phyloP scores from a whole-genome alignment of 257 asterid species.

The Osmanthus fragrans region DNA sequence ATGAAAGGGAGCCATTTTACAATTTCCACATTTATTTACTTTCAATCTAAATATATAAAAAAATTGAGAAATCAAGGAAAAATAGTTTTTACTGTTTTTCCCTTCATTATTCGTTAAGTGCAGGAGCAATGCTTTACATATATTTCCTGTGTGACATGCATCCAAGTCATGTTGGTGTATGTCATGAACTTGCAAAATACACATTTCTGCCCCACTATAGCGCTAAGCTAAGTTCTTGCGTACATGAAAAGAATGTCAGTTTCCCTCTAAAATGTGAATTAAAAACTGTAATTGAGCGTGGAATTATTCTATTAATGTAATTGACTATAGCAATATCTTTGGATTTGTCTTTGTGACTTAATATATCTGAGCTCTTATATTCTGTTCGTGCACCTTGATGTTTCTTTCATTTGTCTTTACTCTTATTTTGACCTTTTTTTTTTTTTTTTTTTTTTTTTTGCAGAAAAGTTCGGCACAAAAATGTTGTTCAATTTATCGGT shows the following conservation, averaged over 20 bases:
- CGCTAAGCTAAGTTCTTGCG: too few relatives aligned
- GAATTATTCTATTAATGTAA: not conserved
- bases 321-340: not conserved
- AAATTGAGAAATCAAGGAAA: not conserved
- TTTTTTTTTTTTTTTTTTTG: constrained; percentile 31
- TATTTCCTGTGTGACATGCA: not conserved
- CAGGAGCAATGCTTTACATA: not conserved
- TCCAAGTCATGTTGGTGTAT: not conserved
- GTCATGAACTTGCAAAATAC: not conserved
- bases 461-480: constrained; percentile 98
- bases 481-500: constrained; percentile 95
- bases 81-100: not conserved
- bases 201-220: not conserved
- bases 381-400: not conserved
- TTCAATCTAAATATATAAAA: not conserved
- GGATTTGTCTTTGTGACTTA: not conserved
- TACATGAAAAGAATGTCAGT: not conserved
- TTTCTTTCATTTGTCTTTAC: not conserved
- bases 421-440: constrained; percentile 10
- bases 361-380: not conserved
- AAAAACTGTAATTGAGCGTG: not conserved
- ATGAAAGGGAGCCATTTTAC: not conserved
- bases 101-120: not conserved
- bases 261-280: not conserved
- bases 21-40: not conserved